Evolutionary conservation across 2,329 filamentous ascomycete species (phyloP).

Genomic region (Cladophialophora bantiana): DNA sequence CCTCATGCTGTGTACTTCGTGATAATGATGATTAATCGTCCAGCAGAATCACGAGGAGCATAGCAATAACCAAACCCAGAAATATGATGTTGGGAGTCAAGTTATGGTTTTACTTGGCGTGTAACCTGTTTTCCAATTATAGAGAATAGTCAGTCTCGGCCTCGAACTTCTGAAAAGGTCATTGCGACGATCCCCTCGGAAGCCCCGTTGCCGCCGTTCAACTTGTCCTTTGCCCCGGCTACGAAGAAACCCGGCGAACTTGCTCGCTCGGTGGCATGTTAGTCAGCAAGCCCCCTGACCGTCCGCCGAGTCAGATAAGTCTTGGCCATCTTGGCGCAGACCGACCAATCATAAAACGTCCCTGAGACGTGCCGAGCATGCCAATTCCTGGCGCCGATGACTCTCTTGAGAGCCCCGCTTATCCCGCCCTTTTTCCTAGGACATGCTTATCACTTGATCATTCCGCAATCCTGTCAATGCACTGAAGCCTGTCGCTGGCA

Average conservation of each 20-base stretch:
- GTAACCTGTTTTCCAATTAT: background rate
- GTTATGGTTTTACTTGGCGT: background rate
- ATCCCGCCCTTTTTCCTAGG: background rate
- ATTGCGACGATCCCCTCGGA: background rate
- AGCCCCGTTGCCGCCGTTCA: background rate
- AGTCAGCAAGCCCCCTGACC: background rate
- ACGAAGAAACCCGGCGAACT: too few relatives aligned
- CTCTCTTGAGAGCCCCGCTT: constrained; percentile 7
- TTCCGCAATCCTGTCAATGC: background rate
- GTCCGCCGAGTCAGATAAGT: background rate
- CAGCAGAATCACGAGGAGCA: background rate
- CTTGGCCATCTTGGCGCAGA: background rate
- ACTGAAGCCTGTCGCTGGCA: background rate
- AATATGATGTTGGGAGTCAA: background rate
- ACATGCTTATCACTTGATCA: background rate
- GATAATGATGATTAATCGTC: background rate
- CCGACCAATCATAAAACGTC: background rate
- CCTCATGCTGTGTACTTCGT: too few relatives aligned
- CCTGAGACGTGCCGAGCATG: background rate
- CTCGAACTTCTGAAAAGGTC: background rate
- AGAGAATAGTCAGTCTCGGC: background rate
- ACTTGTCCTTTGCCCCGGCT: background rate
- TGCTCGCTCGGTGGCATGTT: background rate
- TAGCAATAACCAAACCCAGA: background rate
- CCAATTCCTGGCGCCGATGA: background rate